Percentiles rank a stretch among this genome's conserved stretches.
Conservation (phyloP, 257 asterid genomes). For the Jaltomata sinuosa region DNA sequence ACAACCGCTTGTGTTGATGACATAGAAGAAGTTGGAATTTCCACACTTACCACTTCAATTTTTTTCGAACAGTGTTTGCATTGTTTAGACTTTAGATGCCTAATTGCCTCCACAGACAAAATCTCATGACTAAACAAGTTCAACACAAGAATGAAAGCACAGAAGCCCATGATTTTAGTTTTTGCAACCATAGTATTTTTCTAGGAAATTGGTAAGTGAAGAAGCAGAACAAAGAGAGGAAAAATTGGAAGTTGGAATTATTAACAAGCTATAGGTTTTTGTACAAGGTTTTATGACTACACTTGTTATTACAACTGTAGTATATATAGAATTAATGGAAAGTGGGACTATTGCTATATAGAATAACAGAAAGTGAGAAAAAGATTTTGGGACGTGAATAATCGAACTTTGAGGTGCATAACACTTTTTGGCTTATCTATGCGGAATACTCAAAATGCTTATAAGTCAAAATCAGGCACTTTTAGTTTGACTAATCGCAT, state of each 20-base stretch:
- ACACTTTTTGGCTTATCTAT: not conserved
- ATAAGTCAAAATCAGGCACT: too few species aligned
- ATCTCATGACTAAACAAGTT: slow-evolving; percentile 9
- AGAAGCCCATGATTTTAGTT: not conserved
- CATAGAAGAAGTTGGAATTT: not conserved
- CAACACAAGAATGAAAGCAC: not conserved
- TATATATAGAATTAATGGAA: not conserved
- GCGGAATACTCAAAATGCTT: not conserved
- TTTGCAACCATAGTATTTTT: not conserved
- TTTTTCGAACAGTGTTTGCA: slow-evolving; percentile 1
- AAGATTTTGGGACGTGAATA: not conserved
- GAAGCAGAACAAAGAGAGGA: not conserved
- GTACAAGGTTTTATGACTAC: not conserved
- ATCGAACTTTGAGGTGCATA: not conserved
- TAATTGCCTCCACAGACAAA: slow-evolving; percentile 2
- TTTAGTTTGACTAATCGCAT: too few species aligned
- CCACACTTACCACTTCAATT: not conserved
- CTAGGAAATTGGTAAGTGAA: not conserved
- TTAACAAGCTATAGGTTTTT: not conserved
- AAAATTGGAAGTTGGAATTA: not conserved
- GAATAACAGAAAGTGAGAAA: not conserved
- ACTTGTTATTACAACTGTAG: not conserved
- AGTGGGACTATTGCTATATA: not conserved
- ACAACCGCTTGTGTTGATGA: not conserved
- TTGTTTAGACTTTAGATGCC: slow-evolving; percentile 5